Conservation (phyloP, 2,329 filamentous ascomycete genomes). For the Aspergillus hiratsukae region DNA sequence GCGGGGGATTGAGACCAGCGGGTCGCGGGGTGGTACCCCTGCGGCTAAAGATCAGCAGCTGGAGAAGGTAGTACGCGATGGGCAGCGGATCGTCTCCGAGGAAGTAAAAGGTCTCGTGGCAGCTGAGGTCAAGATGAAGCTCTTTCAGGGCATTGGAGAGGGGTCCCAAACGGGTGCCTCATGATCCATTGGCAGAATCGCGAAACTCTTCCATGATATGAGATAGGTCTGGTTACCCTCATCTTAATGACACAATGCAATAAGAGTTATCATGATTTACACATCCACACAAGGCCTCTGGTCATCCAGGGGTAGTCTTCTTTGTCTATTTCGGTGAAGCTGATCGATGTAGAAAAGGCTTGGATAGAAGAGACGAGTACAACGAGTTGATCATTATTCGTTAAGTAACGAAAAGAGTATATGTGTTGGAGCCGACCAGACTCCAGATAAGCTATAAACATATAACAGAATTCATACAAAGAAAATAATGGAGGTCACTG, state of each 20-base stretch:
- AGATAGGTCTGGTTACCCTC: background rate
- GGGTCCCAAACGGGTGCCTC: constrained; percentile 9
- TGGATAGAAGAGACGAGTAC: constrained; percentile 5
- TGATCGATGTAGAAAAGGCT: background rate
- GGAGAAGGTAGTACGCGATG: constrained; percentile 53
- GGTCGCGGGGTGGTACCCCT: constrained; percentile 24
- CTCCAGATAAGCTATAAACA: background rate
- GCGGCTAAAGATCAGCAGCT: constrained; percentile 42
- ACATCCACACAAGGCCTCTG: background rate
- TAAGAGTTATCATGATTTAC: constrained; percentile 1
- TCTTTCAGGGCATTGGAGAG: constrained; percentile 44
- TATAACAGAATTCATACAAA: background rate
- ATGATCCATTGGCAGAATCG: constrained; percentile 2
- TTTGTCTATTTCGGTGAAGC: background rate
- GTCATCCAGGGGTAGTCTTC: background rate
- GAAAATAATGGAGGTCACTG: background rate
- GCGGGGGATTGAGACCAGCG: constrained; percentile 32
- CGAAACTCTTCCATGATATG: background rate
- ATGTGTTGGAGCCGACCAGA: background rate
- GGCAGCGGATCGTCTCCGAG: constrained; percentile 55
- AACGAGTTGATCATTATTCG: background rate
- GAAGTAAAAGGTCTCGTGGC: constrained; percentile 46
- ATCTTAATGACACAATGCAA: background rate
- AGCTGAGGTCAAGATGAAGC: constrained; percentile 48
- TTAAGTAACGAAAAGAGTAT: constrained; percentile 2